phyloP scores from a whole-genome alignment of 148 eudicot species.

The Dianthus caryophyllus region DNA sequence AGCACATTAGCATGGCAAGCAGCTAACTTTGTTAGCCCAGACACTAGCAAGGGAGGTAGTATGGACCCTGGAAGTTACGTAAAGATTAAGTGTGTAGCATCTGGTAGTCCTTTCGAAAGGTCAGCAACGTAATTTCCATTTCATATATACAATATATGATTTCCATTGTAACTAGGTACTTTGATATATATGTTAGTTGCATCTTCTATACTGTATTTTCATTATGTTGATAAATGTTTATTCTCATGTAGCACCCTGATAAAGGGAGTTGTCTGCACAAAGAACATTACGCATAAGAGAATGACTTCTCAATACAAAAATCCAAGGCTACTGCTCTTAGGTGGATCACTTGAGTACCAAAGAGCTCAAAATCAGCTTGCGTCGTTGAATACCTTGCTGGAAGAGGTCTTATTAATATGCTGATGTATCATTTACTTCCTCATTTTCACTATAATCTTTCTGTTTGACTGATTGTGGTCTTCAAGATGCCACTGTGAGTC shows the following conservation, averaged over 20 bases:
- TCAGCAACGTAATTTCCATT: conserved; percentile 20
- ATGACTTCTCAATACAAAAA: conserved; percentile 89
- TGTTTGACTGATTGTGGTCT: too few relatives aligned
- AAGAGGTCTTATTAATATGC: conserved; percentile 48
- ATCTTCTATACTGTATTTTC: background rate
- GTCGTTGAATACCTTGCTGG: conserved; percentile 74
- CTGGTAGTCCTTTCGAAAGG: conserved; percentile 86
- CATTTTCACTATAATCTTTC: too few relatives aligned
- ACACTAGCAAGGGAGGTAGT: conserved; percentile 91
- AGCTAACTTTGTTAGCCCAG: conserved; percentile 88
- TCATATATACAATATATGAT: background rate
- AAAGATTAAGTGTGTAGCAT: conserved; percentile 84
- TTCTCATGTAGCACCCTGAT: conserved; percentile 59
- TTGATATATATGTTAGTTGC: background rate
- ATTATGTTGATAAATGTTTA: conserved; percentile 4
- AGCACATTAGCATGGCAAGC: conserved; percentile 91
- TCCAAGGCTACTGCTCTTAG: conserved; percentile 72
- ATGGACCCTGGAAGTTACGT: conserved; percentile 96
- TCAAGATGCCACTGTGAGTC: too few relatives aligned
- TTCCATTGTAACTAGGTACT: background rate
- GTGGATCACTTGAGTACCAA: conserved; percentile 94
- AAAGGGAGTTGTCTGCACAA: conserved; percentile 92
- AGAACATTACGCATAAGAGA: conserved; percentile 96
- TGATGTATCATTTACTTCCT: conserved; percentile 9
- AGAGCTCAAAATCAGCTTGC: conserved; percentile 73